phyloP scores from a whole-genome alignment of 2,329 filamentous ascomycete species.

The Trichoderma atrobrunneum region DNA sequence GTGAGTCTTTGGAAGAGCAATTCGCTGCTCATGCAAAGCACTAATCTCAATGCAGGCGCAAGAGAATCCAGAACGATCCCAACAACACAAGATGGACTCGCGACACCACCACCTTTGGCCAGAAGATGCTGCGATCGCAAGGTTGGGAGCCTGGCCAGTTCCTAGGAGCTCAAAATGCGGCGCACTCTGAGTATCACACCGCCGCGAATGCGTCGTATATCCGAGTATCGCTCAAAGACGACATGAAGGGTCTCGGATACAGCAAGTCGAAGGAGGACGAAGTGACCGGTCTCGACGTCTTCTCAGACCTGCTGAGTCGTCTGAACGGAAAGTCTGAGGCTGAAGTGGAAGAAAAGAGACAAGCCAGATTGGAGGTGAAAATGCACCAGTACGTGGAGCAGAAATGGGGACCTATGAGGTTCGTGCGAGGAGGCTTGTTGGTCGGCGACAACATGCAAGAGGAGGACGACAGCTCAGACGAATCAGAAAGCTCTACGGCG shows the following conservation, averaged over 20 bases:
- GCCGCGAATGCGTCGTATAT: slow-evolving; percentile 82
- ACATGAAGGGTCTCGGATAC: slow-evolving; percentile 86
- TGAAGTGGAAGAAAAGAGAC: slow-evolving; percentile 68
- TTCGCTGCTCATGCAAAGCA: background rate
- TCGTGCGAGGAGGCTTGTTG: slow-evolving; percentile 78
- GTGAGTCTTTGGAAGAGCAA: slow-evolving; percentile 24
- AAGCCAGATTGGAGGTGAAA: slow-evolving; percentile 66
- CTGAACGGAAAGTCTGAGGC: slow-evolving; percentile 83
- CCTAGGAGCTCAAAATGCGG: slow-evolving; percentile 73
- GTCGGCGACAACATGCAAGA: slow-evolving; percentile 56
- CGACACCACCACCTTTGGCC: slow-evolving; percentile 79
- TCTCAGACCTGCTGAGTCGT: slow-evolving; percentile 81
- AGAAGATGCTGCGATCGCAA: slow-evolving; percentile 81
- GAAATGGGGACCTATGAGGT: slow-evolving; percentile 78
- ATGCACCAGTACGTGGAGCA: slow-evolving; percentile 70
- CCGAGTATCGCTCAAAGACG: slow-evolving; percentile 80
- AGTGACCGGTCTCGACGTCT: slow-evolving; percentile 80
- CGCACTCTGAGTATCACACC: slow-evolving; percentile 73
- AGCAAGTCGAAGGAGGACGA: slow-evolving; percentile 71
- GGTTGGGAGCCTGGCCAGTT: slow-evolving; percentile 87
- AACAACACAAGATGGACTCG: slow-evolving; percentile 94
- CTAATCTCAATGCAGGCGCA: slow-evolving; percentile 31
- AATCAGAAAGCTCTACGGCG: slow-evolving; percentile 26
- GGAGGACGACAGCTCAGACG: slow-evolving; percentile 22
- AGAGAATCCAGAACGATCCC: slow-evolving; percentile 83